Base-by-base conservation (phyloP, 202 grass and related monocot species). In the Carex sylvatica region DNA sequence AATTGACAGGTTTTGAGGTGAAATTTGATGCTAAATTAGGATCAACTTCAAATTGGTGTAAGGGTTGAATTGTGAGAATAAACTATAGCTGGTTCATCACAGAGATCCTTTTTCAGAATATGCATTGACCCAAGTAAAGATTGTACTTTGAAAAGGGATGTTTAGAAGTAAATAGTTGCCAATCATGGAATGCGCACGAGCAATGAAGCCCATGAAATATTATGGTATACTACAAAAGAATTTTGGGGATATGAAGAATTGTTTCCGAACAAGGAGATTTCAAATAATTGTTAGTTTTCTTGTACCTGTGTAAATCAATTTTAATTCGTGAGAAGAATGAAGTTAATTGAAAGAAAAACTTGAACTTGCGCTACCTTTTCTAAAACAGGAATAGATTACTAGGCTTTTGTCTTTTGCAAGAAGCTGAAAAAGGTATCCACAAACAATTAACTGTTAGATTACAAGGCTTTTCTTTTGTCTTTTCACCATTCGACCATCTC, bases 11-110 rank as follows among this genome's bases (percentile, higher is more conserved):
- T 61, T 65, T 65, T 85, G 28, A 61, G 55, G 74, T 56, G 16
- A 85, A 66, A 44, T 65, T 83, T 47, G 68, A 55, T 85, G 54
- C 0, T 63, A 47, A 5, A 44, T 74, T 26, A 81, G 49, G 36
- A 35, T 51, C 14, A 78, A 72, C 49, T 15, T 58, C 33, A 40
- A n/a, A 35, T 44, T 61, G 7, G 59, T 64, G 40, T 26, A 70
- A 38, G 20, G 36, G 36, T 61, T 86, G 15, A 33, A 77, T n/a
- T 58, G 47, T 77, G 52, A 31, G 73, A 35, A n/a, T 18, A 56
- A 58, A 31, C 26, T 62, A 9, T 62, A n/a, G 36, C 66, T 70
- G 66, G 28, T 66, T 42, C 66, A 44, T 42, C 35, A 42, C 35
- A 40, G 4, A 70, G 65, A 69, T 30, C 28, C n/a, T 58, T n/a